Evolutionary conservation across 257 asterid species (phyloP), one percentile per base, ranked within the genome.

Genomic region (Phtheirospermum japonicum): DNA sequence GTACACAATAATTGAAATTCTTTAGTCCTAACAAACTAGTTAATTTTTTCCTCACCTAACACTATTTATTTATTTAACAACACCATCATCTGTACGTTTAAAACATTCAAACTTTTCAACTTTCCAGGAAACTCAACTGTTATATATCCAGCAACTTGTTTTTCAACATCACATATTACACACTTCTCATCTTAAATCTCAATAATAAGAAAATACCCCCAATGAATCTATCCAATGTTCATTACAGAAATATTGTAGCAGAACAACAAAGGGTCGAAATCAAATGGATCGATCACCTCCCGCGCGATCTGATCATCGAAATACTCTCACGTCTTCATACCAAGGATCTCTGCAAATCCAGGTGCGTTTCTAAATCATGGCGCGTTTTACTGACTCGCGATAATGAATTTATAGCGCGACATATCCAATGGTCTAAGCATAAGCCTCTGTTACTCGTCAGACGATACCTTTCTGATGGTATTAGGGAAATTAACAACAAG

Each of bases 361-460:
- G 77, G 77, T 72, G 83, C 62, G 76, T 80, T 50, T 80, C 86
- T 10, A 74, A 77, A 66, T 72, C 79, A 13, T 77, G 83, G 83
- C 52, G 42, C 17, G 17, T 12, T 3, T 59, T 80, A 7, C 52
- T 80, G 32, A 51, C 78, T 6, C 66, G 53, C 34, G 75, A 76
- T 40, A 23, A 40, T 14, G 82, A 65, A 5, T 75, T 79, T 9
- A 33, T 62, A 9, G 43, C 79, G 16, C 70, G 73, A n/a, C 78
- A 75, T 5, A 48, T 68, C 3, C 52, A 72, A n/a, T 19, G n/a
- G 39, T 68, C 78, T 4, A 80, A 80, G 73, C 57, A 36, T 5
- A 66, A 48, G 51, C 82, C 82, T 8, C 68, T 71, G 28, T 53
- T 72, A 6, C 45, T 77, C 18, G 72, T 71, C 30, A 58, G 80